These are phyloP conservation scores for Austroboletus eburneus DNA, from an alignment of 768 basidiomycete species.

Conservation along the genomic window DNA sequence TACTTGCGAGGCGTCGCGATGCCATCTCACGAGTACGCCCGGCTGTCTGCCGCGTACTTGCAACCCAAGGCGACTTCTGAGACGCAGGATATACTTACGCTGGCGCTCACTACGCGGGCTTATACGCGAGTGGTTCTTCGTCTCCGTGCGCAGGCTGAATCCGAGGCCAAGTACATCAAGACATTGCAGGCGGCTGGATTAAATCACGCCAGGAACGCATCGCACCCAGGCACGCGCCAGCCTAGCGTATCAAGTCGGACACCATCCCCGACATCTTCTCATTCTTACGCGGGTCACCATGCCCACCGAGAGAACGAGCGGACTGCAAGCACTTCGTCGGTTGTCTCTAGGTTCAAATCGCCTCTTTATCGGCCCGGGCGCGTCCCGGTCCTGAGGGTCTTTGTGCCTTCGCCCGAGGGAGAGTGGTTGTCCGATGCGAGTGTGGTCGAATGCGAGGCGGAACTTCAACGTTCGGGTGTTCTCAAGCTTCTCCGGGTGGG, in stretches of 20 bases:
- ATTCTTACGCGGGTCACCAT: constrained; percentile 36
- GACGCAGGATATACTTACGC: constrained; percentile 41
- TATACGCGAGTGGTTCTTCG: constrained; percentile 80
- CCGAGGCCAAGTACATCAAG: constrained; percentile 33
- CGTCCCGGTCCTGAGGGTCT: constrained; percentile 74
- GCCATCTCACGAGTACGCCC: constrained; percentile 68
- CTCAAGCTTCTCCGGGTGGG: constrained; percentile 61
- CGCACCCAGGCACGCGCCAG: constrained; percentile 28
- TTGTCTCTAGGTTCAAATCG: constrained; percentile 48
- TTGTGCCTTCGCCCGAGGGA: constrained; percentile 82
- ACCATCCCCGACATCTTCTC: constrained; percentile 53
- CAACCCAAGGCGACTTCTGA: constrained; percentile 44
- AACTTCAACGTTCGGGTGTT: constrained; percentile 55
- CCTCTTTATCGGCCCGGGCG: constrained; percentile 68
- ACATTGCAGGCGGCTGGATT: constrained; percentile 8
- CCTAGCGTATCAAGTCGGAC: constrained; percentile 55
- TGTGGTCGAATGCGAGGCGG: constrained; percentile 77
- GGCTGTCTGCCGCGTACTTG: constrained; percentile 54
- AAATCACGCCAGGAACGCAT: background rate
- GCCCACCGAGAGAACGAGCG: constrained; percentile 32
- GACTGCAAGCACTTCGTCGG: constrained; percentile 19
- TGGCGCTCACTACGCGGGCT: constrained; percentile 63
- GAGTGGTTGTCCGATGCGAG: constrained; percentile 83
- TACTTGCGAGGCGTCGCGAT: constrained; percentile 79
- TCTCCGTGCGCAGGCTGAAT: constrained; percentile 75